phyloP scores from a whole-genome alignment of 169 alveolate species.

The Cryptosporidium tyzzeri region DNA sequence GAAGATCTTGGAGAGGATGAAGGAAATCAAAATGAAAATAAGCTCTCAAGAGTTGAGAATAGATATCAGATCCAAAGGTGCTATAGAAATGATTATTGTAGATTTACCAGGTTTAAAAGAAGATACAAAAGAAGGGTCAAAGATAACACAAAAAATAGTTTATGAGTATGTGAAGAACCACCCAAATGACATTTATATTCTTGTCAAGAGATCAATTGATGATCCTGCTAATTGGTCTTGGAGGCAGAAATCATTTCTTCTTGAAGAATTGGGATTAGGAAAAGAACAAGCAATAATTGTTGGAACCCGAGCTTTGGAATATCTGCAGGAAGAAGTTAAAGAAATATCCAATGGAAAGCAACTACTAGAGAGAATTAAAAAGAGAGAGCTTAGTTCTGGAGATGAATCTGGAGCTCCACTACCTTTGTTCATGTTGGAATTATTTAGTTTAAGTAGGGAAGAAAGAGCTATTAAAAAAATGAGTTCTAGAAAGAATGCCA shows the following conservation, averaged over 20 bases:
- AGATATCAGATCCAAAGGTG: background rate
- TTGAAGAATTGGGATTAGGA: constrained; percentile 86
- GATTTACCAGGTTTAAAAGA: constrained; percentile 91
- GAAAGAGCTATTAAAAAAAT: constrained; percentile 87
- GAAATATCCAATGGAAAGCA: too few relatives aligned
- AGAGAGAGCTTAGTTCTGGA: too few relatives aligned
- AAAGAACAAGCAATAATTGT: constrained; percentile 89
- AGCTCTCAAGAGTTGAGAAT: background rate
- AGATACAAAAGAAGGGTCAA: constrained; percentile 90
- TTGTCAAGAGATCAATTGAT: too few relatives aligned
- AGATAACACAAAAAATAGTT: constrained; percentile 87
- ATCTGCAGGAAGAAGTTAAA: constrained; percentile 82
- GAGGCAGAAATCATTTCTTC: constrained; percentile 9
- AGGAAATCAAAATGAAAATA: background rate
- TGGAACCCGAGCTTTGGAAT: constrained; percentile 90
- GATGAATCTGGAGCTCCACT: constrained; percentile 85
- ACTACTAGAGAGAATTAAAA: too few relatives aligned
- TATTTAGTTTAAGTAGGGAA: constrained; percentile 86
- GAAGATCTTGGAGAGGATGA: background rate
- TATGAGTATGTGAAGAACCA: constrained; percentile 84
- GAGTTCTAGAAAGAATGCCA: constrained; percentile 81
- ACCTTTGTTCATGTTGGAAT: constrained; percentile 86
- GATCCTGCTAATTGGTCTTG: too few relatives aligned
- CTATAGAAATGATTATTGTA: constrained; percentile 81
- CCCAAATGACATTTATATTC: too few relatives aligned